Evolutionary conservation across 2,329 filamentous ascomycete species (phyloP), one percentile per base, ranked within the genome.

Genomic region (Ophiocordyceps robertsii): DNA sequence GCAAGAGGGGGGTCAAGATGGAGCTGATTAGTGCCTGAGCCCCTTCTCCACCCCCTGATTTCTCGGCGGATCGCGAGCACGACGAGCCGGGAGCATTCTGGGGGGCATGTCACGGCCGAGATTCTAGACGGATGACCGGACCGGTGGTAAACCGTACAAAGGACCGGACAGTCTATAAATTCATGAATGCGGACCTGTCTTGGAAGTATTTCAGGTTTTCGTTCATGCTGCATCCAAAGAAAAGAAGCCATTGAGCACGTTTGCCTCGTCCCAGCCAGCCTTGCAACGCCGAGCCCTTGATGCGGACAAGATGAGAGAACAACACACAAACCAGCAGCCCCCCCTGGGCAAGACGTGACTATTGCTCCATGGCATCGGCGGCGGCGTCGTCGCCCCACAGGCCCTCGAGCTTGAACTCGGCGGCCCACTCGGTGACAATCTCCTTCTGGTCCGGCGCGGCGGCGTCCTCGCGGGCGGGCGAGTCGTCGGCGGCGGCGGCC

Each of bases 321-420:
- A 38, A 21, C 13, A 19, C 6, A 36, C 17, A 36, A 19, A 36
- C 24, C 24, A 27, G 24, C 9, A 6, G 24, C 24, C 9, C 24
- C 4, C 24, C 24, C 24, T 9, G 19, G 19, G 19, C 24, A 9
- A 27, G 24, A 27, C 24, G 9, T 27, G n/a, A 9, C 39, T 63
- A 73, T 53, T 71, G 67, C 58, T 72, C 63, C 74, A 77, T 77
- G 41, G 63, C 67, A 44, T 73, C 70, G 5, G 49, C 55, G 29
- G 47, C 59, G 13, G 16, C 42, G 24, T 57, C 78, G 57, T 87
- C 80, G 11, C 85, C 88, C 84, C 85, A 96, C 13, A 98, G 66
- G 2, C 87, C 92, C 47, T 95, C 92, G 9, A 98, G 72, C 68
- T 90, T 89, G 65, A 98, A 96, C 63, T 96, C 90, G 54, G 85